Conservation (phyloP, 805 yeast genomes). For the Kodamaea leandrae region DNA sequence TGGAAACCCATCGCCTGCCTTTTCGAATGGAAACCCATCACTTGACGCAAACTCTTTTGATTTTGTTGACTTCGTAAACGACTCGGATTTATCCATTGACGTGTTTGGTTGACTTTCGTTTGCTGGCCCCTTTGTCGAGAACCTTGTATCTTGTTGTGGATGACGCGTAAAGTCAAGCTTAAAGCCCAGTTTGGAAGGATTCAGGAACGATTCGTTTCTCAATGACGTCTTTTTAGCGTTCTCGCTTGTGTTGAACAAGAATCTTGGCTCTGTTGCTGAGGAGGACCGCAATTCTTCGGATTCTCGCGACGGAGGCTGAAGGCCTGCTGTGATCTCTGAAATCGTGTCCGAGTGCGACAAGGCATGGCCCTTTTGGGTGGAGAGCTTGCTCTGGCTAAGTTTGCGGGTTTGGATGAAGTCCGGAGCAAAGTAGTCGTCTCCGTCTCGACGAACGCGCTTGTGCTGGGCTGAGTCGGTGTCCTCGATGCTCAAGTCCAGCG, state of each 20-base stretch:
- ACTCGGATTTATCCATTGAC: not conserved
- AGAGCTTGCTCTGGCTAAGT: not conserved
- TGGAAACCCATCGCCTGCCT: too few relatives aligned
- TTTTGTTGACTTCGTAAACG: not conserved
- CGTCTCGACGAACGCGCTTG: conserved; percentile 13
- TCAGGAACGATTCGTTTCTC: too few relatives aligned
- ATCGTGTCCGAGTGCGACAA: conserved; percentile 7
- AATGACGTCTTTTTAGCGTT: too few relatives aligned
- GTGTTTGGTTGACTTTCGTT: not conserved
- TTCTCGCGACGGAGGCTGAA: not conserved
- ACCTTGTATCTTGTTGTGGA: not conserved
- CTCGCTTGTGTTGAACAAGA: not conserved
- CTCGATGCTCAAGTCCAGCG: conserved; percentile 22
- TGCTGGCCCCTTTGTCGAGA: too few relatives aligned
- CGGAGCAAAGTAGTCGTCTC: conserved; percentile 10
- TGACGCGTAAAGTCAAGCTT: too few relatives aligned
- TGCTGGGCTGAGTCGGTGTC: conserved; percentile 11
- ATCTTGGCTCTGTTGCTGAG: conserved; percentile 2
- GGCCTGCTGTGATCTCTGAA: not conserved
- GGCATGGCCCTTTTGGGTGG: conserved; percentile 3
- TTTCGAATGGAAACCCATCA: too few relatives aligned
- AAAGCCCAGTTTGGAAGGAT: too few relatives aligned
- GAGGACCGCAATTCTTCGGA: conserved; percentile 2
- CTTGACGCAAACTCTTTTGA: too few relatives aligned
- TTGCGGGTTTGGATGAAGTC: conserved; percentile 5